A percentile compares a stretch with the other conserved stretches of the same genome.
These are phyloP conservation scores for Teunomyces kruisii DNA, from an alignment of 805 yeast species.

Conservation along the genomic window DNA sequence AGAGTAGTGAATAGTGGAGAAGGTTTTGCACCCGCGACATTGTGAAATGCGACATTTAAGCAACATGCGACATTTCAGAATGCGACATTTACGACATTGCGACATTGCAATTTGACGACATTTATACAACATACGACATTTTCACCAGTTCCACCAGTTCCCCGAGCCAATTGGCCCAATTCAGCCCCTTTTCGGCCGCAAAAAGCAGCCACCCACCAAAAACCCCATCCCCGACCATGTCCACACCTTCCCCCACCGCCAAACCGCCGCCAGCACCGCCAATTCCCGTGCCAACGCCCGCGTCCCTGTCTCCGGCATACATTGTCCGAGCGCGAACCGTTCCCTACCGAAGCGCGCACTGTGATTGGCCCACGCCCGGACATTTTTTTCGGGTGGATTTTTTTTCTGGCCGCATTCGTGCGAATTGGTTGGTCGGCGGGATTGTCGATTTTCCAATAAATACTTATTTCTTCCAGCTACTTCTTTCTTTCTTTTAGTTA, in stretches of 20 bases:
- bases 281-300: not conserved
- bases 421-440: constrained; percentile 2
- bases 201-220: no score
- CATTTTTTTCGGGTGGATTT: constrained; percentile 2
- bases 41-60: not conserved
- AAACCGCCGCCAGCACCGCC: not conserved
- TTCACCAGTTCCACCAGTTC: not conserved
- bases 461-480: constrained; percentile 6
- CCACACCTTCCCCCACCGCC: no score
- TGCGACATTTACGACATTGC: not conserved
- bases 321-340: constrained; percentile 6
- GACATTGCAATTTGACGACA: not conserved
- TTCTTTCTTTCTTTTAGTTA: constrained; percentile 10
- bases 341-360: constrained; percentile 6
- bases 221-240: no score
- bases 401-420: constrained; percentile 4
- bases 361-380: constrained; percentile 6
- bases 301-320: constrained; percentile 2
- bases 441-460: constrained; percentile 4
- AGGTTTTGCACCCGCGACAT: not conserved
- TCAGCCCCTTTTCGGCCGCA: no score
- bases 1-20: no score
- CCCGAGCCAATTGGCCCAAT: no score
- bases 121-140: not conserved
- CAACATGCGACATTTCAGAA: no score